Conservation (phyloP, 352 stramenopile species). For the Pythium chondricola region DNA sequence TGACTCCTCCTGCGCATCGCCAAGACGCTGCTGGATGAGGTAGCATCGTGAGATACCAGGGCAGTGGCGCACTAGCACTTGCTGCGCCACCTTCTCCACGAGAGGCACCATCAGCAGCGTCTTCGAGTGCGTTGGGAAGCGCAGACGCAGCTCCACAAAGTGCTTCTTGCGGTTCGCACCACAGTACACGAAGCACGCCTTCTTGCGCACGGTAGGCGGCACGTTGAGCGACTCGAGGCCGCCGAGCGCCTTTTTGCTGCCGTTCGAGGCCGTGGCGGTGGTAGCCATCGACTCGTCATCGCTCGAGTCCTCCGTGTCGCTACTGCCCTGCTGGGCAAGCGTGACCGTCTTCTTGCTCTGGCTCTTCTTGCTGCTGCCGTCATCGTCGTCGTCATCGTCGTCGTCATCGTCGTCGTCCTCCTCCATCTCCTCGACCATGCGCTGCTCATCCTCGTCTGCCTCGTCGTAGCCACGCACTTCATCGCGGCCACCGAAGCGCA, state of each 20-base stretch:
- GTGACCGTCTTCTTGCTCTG: constrained; percentile 18
- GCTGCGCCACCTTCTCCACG: constrained; percentile 78
- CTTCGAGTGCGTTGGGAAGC: constrained; percentile 86
- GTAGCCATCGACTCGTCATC: constrained; percentile 24
- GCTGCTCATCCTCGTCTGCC: constrained; percentile 92
- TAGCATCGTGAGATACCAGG: constrained; percentile 86
- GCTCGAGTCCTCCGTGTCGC: constrained; percentile 33
- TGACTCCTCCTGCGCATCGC: constrained; percentile 71
- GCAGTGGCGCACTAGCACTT: constrained; percentile 85
- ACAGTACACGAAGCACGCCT: constrained; percentile 83
- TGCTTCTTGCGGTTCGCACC: constrained; percentile 73
- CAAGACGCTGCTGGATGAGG: constrained; percentile 84
- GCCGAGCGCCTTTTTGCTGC: constrained; percentile 36
- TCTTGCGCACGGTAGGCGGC: constrained; percentile 72
- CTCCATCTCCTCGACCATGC: constrained; percentile 41
- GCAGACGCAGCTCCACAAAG: constrained; percentile 79
- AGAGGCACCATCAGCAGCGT: constrained; percentile 87
- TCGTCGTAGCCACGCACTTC: constrained; percentile 86
- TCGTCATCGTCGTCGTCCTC: constrained; percentile 58
- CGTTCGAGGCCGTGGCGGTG: neutral
- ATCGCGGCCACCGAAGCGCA: constrained; percentile 69
- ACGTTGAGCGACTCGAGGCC: constrained; percentile 75
- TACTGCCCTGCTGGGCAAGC: constrained; percentile 10
- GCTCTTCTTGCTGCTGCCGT: constrained; percentile 21
- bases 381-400: neutral